A percentile compares a stretch with the other conserved stretches of the same genome.
Conservation (phyloP, 345 rosid species). For the Eucalyptus curtisii region DNA sequence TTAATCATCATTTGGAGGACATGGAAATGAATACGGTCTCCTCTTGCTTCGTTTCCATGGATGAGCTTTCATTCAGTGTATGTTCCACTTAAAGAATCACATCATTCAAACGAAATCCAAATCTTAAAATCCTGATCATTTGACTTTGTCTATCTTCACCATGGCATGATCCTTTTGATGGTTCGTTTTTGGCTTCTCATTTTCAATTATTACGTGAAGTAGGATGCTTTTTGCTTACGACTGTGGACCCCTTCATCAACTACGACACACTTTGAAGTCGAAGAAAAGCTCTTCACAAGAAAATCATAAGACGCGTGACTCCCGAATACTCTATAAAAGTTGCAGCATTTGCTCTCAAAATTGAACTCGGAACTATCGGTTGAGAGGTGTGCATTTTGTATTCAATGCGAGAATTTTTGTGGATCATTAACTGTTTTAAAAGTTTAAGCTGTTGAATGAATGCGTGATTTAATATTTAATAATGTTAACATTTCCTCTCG, state of each 20-base stretch:
- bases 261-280: neutral
- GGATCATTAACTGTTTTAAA: fast-evolving
- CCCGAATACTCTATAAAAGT: neutral
- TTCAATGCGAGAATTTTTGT: fast-evolving
- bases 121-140: neutral
- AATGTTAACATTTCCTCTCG: fast-evolving
- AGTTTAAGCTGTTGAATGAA: no score
- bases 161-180: fast-evolving
- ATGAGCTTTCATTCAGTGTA: neutral
- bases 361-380: neutral
- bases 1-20: neutral
- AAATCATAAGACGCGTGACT: neutral
- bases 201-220: neutral
- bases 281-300: neutral
- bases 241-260: neutral
- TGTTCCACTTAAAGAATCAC: neutral
- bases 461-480: fast-evolving
- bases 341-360: fast-evolving
- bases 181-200: neutral
- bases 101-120: neutral
- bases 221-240: neutral
- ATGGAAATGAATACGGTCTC: neutral
- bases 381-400: fast-evolving
- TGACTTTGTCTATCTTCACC: neutral
- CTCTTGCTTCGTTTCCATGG: neutral